A percentile compares a stretch with the other conserved stretches of the same genome.
Conservation (phyloP, 2,329 filamentous ascomycete species). For the Apiospora pterosperma region DNA sequence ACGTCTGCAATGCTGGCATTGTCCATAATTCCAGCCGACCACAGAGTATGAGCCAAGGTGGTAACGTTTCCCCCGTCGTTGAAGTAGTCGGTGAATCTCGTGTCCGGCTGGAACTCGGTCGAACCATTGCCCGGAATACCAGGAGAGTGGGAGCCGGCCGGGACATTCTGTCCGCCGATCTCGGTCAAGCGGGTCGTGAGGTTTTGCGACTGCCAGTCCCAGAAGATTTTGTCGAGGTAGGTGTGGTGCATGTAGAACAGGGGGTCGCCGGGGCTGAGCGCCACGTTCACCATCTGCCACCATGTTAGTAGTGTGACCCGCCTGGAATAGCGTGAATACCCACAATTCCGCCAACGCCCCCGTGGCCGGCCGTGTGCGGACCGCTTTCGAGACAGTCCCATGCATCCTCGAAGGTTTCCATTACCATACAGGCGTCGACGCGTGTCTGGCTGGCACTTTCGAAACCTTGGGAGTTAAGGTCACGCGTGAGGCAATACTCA, state of each 20-base stretch:
- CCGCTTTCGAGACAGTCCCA: neutral
- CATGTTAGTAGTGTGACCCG: neutral
- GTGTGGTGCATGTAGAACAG: constrained; percentile 26
- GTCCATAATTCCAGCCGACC: constrained; percentile 19
- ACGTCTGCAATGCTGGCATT: constrained; percentile 23
- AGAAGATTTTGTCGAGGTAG: constrained; percentile 25
- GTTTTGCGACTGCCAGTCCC: constrained; percentile 5
- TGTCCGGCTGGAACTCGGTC: neutral
- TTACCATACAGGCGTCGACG: neutral
- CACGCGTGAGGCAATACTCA: neutral
- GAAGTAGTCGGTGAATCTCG: constrained; percentile 13
- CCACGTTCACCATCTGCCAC: constrained; percentile 6
- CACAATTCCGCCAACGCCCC: constrained; percentile 7
- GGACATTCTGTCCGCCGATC: neutral
- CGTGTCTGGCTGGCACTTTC: neutral
- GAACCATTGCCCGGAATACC: too few species aligned
- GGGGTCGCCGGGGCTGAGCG: constrained; percentile 20
- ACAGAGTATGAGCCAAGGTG: constrained; percentile 23
- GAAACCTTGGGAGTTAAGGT: neutral
- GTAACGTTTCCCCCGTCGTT: constrained; percentile 21
- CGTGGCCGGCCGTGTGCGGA: neutral
- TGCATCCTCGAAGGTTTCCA: neutral
- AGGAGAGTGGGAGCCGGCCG: too few species aligned
- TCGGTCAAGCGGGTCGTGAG: neutral
- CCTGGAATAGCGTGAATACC: too few species aligned